These are phyloP conservation scores for Aureobasidium sp. DNA, from an alignment of 2,329 filamentous ascomycete genomes.

Conservation along the genomic window DNA sequence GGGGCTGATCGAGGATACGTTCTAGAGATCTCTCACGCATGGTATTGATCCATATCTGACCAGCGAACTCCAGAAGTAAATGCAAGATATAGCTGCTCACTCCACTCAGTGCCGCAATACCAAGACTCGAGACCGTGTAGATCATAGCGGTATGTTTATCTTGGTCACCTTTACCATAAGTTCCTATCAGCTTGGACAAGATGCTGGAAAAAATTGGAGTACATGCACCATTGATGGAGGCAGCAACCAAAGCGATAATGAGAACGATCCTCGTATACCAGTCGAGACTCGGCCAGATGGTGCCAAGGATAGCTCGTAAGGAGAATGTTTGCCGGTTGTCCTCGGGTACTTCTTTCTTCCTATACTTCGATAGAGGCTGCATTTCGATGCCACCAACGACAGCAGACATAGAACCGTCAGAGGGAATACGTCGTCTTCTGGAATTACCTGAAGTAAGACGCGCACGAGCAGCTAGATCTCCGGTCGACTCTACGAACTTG, in stretches of 20 bases:
- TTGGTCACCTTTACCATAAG: constrained; percentile 54
- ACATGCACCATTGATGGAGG: constrained; percentile 57
- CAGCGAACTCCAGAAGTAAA: constrained; percentile 64
- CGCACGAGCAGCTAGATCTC: constrained; percentile 19
- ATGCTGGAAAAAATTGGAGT: constrained; percentile 71
- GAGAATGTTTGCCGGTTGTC: not conserved
- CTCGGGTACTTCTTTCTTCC: not conserved
- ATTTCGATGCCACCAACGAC: not conserved
- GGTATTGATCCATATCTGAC: constrained; percentile 68
- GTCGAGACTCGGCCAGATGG: constrained; percentile 62
- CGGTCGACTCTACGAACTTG: constrained; percentile 20
- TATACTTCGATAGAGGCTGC: not conserved
- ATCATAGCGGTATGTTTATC: constrained; percentile 47
- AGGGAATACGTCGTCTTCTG: constrained; percentile 12
- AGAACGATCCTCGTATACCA: constrained; percentile 48
- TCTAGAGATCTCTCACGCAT: constrained; percentile 62
- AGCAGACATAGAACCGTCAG: not conserved
- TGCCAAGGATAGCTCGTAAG: constrained; percentile 54
- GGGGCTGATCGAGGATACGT: constrained; percentile 67
- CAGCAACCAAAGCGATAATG: constrained; percentile 53
- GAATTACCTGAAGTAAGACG: not conserved
- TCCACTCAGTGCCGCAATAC: constrained; percentile 61
- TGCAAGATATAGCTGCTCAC: constrained; percentile 58
- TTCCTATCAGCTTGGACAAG: constrained; percentile 64
- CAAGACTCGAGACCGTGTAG: constrained; percentile 66